Percentiles rank a stretch among this genome's conserved stretches.
Evolutionary conservation across 2,329 filamentous ascomycete genomes (phyloP).

Genomic region (Colletotrichum sp.): DNA sequence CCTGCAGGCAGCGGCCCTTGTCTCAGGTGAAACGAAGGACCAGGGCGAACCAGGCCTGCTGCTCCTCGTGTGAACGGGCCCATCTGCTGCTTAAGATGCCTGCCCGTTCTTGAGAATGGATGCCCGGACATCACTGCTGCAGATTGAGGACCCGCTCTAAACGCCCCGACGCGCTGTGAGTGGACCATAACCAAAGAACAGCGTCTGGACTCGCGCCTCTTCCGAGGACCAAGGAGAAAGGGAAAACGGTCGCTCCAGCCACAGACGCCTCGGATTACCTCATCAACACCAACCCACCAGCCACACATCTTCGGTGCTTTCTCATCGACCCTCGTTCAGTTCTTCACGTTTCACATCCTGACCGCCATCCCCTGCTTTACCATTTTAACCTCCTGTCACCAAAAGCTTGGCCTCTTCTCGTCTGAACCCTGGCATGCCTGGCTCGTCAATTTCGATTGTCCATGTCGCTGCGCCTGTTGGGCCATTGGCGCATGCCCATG

Average conservation of each 20-base stretch:
- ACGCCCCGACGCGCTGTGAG: neutral
- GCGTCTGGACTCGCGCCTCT: neutral
- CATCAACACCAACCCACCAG: neutral
- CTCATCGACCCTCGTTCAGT: neutral
- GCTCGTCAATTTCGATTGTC: neutral
- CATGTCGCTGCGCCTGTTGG: neutral
- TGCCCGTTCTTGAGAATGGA: neutral
- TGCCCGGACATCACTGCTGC: neutral
- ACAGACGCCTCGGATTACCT: neutral
- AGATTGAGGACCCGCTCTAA: neutral
- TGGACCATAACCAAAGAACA: neutral
- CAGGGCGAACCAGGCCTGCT: neutral
- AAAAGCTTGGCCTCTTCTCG: slow-evolving; percentile 15
- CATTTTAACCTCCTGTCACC: slow-evolving; percentile 18
- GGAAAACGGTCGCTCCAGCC: neutral
- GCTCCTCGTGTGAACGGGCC: neutral
- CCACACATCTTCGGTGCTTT: neutral
- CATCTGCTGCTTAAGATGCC: neutral
- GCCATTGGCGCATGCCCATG: neutral
- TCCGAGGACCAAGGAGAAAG: neutral
- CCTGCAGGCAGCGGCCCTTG: slow-evolving; percentile 12
- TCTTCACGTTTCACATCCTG: neutral
- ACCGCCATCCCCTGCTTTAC: neutral
- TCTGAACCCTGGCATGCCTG: neutral
- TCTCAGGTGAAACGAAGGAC: slow-evolving; percentile 19